Evolutionary conservation across 164 flowering plant species (phyloP), one percentile per base, ranked within the genome.

Genomic region (Hamamelis virginiana): DNA sequence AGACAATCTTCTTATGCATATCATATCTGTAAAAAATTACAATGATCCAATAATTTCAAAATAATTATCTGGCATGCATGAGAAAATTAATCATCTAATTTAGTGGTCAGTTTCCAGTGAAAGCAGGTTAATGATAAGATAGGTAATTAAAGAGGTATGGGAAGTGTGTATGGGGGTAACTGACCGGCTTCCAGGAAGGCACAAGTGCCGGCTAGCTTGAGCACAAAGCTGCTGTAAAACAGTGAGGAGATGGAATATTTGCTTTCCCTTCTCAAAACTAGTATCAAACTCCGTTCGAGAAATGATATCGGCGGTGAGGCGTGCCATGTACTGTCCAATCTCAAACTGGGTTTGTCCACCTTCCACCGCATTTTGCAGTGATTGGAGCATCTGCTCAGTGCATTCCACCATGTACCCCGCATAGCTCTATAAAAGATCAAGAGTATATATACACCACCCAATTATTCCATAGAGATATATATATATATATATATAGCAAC

Each of bases 141-240:
- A n/a, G n/a, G n/a, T n/a, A n/a, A n/a, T n/a, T n/a, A n/a, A n/a
- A n/a, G n/a, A n/a, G n/a, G n/a, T n/a, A n/a, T n/a, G n/a, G n/a
- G n/a, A n/a, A n/a, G n/a, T n/a, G n/a, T n/a, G n/a, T n/a, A n/a
- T n/a, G n/a, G n/a, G n/a, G n/a, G n/a, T n/a, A n/a, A n/a, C 84
- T 75, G 16, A 95, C 98, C 98, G 78, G 87, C 98, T 92, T 8
- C 98, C 98, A 3, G 98, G 98, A 21, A 91, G 66, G 79, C 91
- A 89, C 33, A 89, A 75, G 71, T 89, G 89, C 26, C 88, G 79
- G 81, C 78, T 89, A 0, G 98, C 84, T 75, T 89, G 94, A 60
- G 97, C 90, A 69, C 87, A 84, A 22, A 80, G 91, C 41, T 68
- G 72, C 69, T 95, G 98, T 41, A 95, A 62, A 18, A 75, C 69